Percentiles rank a stretch among this genome's conserved stretches.
Evolutionary conservation across 73 alveolate species (phyloP).

Genomic region (Stentor coeruleus): DNA sequence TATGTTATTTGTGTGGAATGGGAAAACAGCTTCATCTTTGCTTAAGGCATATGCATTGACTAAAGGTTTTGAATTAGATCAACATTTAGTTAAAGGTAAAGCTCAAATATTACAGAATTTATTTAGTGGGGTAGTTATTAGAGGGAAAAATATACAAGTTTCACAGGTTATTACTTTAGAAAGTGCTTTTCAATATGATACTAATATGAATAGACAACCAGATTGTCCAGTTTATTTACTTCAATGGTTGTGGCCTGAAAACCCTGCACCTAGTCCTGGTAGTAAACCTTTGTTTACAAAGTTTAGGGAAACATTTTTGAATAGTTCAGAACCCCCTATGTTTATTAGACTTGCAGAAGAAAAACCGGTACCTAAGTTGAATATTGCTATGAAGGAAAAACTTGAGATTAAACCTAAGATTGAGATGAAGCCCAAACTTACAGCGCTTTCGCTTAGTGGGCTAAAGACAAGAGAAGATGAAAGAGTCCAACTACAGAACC

Average conservation of each 20-base stretch:
- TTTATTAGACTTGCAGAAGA: not conserved
- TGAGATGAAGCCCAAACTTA: not conserved
- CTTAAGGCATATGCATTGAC: conserved; percentile 86
- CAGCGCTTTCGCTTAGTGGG: not conserved
- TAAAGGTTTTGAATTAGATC: conserved; percentile 81
- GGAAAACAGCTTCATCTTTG: conserved; percentile 83
- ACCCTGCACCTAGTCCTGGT: not conserved
- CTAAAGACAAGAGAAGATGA: not conserved
- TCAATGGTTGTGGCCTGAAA: not conserved
- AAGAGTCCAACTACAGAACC: conserved; percentile 22
- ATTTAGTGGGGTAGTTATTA: conserved; percentile 85
- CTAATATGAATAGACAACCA: conserved; percentile 31
- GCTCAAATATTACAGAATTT: conserved; percentile 49
- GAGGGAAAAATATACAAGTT: conserved; percentile 70
- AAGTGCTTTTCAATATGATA: conserved; percentile 39
- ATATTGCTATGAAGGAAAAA: not conserved
- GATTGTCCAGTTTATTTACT: not conserved
- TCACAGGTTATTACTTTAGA: conserved; percentile 59
- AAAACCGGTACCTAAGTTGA: not conserved
- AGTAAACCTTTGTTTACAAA: conserved; percentile 7
- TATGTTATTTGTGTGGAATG: conserved; percentile 97
- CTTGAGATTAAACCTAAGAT: not conserved
- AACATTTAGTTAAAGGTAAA: conserved; percentile 41
- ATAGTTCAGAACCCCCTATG: not conserved
- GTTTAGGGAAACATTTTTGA: conserved; percentile 8